Evolutionary conservation across 2,329 filamentous ascomycete species (phyloP).

Genomic region (Verticillium alfalfae): DNA sequence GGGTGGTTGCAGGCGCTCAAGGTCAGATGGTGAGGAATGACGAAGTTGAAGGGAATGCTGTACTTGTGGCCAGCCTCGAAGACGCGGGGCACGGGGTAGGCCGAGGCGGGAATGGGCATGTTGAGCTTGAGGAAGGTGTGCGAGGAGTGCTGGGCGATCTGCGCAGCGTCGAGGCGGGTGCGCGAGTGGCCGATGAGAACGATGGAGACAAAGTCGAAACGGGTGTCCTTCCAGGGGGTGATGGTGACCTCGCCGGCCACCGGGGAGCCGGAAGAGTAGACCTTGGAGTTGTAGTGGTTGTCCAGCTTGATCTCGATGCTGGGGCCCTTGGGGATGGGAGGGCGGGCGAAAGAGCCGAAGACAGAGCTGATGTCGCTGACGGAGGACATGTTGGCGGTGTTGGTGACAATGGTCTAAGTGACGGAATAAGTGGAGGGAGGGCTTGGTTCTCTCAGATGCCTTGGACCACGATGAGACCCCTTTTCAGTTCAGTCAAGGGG

Average conservation of each 20-base stretch:
- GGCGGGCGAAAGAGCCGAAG: slow-evolving; percentile 3
- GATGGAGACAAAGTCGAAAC: slow-evolving; percentile 48
- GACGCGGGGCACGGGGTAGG: slow-evolving; percentile 40
- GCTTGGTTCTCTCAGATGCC: not conserved
- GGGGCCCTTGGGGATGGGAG: slow-evolving; percentile 15
- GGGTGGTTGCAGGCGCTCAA: slow-evolving; percentile 50
- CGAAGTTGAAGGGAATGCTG: slow-evolving; percentile 52
- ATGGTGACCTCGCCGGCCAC: slow-evolving; percentile 45
- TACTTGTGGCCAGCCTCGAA: slow-evolving; percentile 44
- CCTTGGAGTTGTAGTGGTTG: slow-evolving; percentile 47
- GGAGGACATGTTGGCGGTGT: slow-evolving; percentile 7
- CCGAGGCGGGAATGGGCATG: slow-evolving; percentile 44
- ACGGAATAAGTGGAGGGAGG: not conserved
- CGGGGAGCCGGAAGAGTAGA: slow-evolving; percentile 50
- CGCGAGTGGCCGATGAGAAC: slow-evolving; percentile 44
- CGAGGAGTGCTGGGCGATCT: slow-evolving; percentile 38
- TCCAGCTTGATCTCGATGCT: slow-evolving; percentile 44
- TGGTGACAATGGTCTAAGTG: not conserved
- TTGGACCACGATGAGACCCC: not conserved
- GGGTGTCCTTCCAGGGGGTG: slow-evolving; percentile 35
- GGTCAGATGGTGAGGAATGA: slow-evolving; percentile 53
- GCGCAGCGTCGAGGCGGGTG: slow-evolving; percentile 46
- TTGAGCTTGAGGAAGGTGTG: slow-evolving; percentile 51
- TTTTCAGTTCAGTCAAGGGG: not conserved
- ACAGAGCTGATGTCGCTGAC: slow-evolving; percentile 13